Conservation (phyloP, 495 filamentous ascomycete species). For the Stereocaulon alpinum region DNA sequence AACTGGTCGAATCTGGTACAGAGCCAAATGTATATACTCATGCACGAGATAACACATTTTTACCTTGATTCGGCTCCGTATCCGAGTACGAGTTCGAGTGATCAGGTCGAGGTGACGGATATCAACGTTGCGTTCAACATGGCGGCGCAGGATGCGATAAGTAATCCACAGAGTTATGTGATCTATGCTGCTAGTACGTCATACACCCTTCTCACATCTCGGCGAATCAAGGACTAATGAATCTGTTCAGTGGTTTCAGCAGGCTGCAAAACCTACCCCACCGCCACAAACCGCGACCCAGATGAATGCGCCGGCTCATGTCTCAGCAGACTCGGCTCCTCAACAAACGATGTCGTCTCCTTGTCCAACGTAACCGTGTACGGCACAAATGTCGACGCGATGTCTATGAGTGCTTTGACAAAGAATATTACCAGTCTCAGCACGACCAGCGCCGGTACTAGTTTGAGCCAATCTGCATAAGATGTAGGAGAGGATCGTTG, state of each 20-base stretch:
- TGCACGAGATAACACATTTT: constrained; percentile 2
- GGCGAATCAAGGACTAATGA: neutral
- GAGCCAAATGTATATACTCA: neutral
- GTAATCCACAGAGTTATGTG: constrained; percentile 4
- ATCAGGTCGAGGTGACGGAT: neutral
- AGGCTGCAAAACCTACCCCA: neutral
- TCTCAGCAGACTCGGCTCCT: neutral
- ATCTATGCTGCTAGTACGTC: constrained; percentile 1
- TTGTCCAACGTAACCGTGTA: neutral
- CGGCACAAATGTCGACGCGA: neutral
- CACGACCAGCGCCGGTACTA: too few relatives aligned
- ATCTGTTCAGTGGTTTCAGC: neutral
- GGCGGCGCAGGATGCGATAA: neutral
- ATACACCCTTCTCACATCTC: neutral
- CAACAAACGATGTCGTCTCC: neutral
- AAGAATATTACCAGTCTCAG: too few relatives aligned
- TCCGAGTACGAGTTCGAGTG: neutral
- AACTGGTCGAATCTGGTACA: neutral
- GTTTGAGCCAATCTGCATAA: too few relatives aligned
- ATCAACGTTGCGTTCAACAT: constrained; percentile 1
- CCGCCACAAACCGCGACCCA: neutral
- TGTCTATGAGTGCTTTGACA: neutral
- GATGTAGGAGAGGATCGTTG: too few relatives aligned
- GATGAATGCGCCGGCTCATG: neutral
- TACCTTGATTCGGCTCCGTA: neutral